These are phyloP conservation scores for Fraxinus greggii DNA, from an alignment of 305 asterid genomes.

Conservation along the genomic window DNA sequence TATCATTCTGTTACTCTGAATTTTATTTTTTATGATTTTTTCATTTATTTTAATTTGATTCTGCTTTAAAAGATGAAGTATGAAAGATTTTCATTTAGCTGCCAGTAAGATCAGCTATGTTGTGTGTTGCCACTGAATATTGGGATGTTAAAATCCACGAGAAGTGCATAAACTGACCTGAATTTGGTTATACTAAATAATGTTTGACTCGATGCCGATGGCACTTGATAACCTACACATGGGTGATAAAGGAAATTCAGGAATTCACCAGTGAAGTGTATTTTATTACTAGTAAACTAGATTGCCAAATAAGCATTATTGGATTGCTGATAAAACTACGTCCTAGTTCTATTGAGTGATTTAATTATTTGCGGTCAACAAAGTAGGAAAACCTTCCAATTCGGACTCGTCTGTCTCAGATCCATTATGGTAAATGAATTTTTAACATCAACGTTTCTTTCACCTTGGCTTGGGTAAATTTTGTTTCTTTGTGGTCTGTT, in stretches of 20 bases:
- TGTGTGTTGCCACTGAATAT: background rate
- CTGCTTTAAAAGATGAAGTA: background rate
- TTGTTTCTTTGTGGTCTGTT: background rate
- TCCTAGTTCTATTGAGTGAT: background rate
- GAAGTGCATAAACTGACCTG: background rate
- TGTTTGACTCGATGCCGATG: background rate
- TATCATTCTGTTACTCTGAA: background rate
- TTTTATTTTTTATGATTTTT: background rate
- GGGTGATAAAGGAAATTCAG: background rate
- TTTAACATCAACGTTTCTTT: background rate
- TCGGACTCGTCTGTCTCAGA: background rate
- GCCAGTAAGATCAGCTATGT: background rate
- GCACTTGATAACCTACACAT: background rate
- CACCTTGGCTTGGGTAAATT: background rate
- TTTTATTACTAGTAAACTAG: background rate
- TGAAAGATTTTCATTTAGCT: background rate
- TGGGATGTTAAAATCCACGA: background rate
- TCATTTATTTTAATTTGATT: background rate
- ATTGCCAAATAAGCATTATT: background rate
- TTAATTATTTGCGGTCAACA: background rate
- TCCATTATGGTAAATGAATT: background rate
- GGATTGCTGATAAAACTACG: background rate
- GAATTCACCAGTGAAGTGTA: background rate
- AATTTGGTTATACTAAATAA: background rate
- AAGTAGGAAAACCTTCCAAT: background rate